phyloP scores from a whole-genome alignment of 73 alveolate species.

The Uronychia setigera region DNA sequence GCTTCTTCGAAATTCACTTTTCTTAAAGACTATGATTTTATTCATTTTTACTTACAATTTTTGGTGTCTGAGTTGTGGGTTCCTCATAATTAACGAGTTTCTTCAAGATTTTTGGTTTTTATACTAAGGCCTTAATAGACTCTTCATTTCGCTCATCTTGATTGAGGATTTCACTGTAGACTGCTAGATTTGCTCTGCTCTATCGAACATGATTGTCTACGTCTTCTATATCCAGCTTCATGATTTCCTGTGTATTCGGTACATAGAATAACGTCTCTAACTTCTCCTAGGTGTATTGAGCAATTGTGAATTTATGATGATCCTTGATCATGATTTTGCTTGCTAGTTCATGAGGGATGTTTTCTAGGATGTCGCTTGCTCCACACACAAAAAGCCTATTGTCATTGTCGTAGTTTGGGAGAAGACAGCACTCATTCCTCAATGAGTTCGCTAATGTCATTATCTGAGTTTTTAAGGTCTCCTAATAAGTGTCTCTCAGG shows the following conservation, averaged over 20 bases:
- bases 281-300: slow-evolving; percentile 2
- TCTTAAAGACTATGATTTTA: slow-evolving; percentile 14
- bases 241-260: slow-evolving; percentile 36
- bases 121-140: slow-evolving; percentile 28
- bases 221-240: slow-evolving; percentile 13
- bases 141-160: slow-evolving; percentile 8
- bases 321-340: slow-evolving; percentile 3
- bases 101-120: neutral
- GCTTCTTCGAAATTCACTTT: slow-evolving; percentile 30
- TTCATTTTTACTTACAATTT: too few species aligned
- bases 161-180: slow-evolving; percentile 17
- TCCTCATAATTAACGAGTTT: slow-evolving; percentile 18
- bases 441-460: neutral
- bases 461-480: slow-evolving; percentile 31
- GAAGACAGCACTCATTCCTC: neutral
- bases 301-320: slow-evolving; percentile 17
- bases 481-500: slow-evolving; percentile 61
- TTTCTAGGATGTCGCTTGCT: slow-evolving; percentile 25
- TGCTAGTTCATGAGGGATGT: slow-evolving; percentile 7
- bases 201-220: neutral
- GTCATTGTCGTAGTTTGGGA: slow-evolving; percentile 28
- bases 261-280: slow-evolving; percentile 33
- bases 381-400: slow-evolving; percentile 9
- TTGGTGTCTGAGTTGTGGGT: neutral
- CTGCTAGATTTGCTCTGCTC: slow-evolving; percentile 24